These are phyloP conservation scores for Pythium scleroteichum DNA, from an alignment of 352 stramenopile genomes.

Conservation along the genomic window DNA sequence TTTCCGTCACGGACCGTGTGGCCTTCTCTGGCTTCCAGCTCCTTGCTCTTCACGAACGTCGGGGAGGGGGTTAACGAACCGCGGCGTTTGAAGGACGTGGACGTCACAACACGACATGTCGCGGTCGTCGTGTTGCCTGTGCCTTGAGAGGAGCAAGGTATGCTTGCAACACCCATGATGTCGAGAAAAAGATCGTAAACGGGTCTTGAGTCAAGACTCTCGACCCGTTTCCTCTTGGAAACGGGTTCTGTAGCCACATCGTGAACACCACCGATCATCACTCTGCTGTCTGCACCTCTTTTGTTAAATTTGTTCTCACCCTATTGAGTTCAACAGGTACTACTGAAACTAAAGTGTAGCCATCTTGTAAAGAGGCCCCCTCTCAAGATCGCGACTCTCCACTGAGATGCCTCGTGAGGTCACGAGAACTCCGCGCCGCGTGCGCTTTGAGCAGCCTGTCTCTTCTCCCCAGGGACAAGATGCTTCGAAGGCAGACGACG, in stretches of 20 bases:
- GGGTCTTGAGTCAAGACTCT: no score
- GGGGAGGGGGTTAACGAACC: no score
- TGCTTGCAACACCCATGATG: no score
- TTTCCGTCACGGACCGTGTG: not conserved
- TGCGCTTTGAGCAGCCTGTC: not conserved
- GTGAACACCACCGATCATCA: conserved; percentile 8
- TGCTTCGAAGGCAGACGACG: not conserved
- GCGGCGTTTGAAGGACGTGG: no score
- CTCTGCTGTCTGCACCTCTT: not conserved
- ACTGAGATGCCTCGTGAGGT: not conserved
- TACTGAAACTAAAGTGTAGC: not conserved
- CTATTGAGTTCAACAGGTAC: not conserved
- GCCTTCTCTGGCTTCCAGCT: not conserved
- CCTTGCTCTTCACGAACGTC: no score
- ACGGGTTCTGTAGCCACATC: conserved; percentile 25
- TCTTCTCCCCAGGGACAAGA: not conserved
- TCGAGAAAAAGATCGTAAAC: not conserved
- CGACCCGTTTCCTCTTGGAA: not conserved
- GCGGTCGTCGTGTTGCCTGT: no score
- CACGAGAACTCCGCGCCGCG: not conserved
- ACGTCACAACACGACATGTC: no score
- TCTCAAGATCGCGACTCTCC: conserved; percentile 10
- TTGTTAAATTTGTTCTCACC: not conserved
- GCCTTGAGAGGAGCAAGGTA: no score
- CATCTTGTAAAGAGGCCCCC: conserved; percentile 1